Conservation (phyloP, 352 stramenopile species). For the Discostella stelligera region DNA sequence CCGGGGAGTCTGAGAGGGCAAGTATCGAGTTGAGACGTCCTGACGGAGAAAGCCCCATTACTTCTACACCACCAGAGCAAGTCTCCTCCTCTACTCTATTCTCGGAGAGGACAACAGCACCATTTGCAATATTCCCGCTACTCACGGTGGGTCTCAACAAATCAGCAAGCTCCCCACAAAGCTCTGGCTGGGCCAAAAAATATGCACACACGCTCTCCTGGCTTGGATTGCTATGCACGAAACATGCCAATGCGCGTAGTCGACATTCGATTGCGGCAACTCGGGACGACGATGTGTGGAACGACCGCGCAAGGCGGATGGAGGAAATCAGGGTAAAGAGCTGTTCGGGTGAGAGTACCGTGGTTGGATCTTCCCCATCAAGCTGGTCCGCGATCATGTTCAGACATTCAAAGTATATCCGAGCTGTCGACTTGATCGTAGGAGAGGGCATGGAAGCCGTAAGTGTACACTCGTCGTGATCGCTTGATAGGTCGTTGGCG, state of each 20-base stretch:
- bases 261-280: slow-evolving; percentile 56
- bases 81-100: not conserved
- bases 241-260: slow-evolving; percentile 62
- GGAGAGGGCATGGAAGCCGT: not conserved
- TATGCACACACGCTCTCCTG: slow-evolving; percentile 72
- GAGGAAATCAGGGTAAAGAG: slow-evolving; percentile 68
- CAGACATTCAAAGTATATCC: slow-evolving; percentile 44
- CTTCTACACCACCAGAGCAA: not conserved
- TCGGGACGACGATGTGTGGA: slow-evolving; percentile 50
- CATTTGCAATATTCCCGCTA: slow-evolving; percentile 24
- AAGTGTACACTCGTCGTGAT: not conserved
- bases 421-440: slow-evolving; percentile 42
- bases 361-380: not conserved
- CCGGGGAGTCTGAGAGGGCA: slow-evolving; percentile 49
- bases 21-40: slow-evolving; percentile 35
- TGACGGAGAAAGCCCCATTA: not conserved
- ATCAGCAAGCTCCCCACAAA: slow-evolving; percentile 78
- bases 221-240: slow-evolving; percentile 63
- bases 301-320: slow-evolving; percentile 71
- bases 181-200: slow-evolving; percentile 80
- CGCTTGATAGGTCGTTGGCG: not conserved
- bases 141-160: slow-evolving; percentile 75
- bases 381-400: slow-evolving; percentile 17
- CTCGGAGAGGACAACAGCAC: slow-evolving; percentile 20
- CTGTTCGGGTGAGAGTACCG: slow-evolving; percentile 42